Evolutionary conservation across 257 asterid genomes (phyloP).

Genomic region (Thymus quinquecostatus): DNA sequence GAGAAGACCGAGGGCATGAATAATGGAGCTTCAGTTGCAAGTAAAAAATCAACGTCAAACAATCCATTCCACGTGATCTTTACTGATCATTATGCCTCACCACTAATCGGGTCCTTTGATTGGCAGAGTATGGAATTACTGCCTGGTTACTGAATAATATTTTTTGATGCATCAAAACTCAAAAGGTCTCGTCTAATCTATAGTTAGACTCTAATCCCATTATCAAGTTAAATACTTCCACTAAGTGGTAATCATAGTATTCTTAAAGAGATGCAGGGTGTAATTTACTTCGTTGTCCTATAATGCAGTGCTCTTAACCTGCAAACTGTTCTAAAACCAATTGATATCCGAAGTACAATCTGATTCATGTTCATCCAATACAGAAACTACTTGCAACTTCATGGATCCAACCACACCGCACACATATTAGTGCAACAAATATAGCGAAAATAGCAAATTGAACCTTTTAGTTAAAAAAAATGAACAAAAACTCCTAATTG

Average conservation of each 20-base stretch:
- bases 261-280: constrained; percentile 6
- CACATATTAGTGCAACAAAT: neutral
- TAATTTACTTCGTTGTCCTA: neutral
- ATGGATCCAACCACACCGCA: constrained; percentile 9
- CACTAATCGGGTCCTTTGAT: neutral
- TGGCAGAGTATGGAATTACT: no score
- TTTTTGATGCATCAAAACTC: neutral
- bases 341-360: neutral
- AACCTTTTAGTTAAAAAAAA: no score
- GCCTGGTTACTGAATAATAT: neutral
- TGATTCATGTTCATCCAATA: neutral
- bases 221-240: neutral
- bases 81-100: neutral
- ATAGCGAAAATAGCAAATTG: neutral
- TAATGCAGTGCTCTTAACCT: neutral
- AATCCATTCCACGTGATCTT: neutral
- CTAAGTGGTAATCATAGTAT: neutral
- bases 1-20: neutral
- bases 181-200: constrained; percentile 11
- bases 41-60: neutral
- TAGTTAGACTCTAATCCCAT: constrained; percentile 26
- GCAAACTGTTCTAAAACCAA: neutral
- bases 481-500: neutral
- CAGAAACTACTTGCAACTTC: neutral
- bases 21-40: constrained; percentile 6